phyloP scores from a whole-genome alignment of 1,284 basidiomycete genomes.

The Phaffia rhodozyma region DNA sequence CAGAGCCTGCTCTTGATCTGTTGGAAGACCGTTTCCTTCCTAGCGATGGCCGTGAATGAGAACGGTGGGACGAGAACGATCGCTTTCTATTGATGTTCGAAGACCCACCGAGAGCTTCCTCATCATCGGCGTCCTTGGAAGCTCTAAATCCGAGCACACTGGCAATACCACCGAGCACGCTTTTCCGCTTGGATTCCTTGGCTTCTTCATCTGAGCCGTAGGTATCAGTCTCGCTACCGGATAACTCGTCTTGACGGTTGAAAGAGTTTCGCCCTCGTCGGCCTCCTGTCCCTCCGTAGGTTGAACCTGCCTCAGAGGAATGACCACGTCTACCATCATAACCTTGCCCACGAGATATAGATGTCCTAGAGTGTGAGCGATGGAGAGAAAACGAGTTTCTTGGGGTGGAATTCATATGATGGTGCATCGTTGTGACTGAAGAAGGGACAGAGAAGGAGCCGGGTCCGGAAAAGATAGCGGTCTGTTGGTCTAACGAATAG shows the following conservation, averaged over 20 bases:
- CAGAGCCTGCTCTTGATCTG: constrained; percentile 13
- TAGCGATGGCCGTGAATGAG: constrained; percentile 8
- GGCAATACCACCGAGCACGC: constrained; percentile 12
- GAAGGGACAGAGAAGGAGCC: constrained; percentile 15
- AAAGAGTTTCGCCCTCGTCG: constrained; percentile 6
- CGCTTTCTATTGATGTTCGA: neutral
- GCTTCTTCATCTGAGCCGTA: constrained; percentile 2
- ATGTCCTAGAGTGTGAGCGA: constrained; percentile 3
- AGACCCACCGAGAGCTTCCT: constrained; percentile 8
- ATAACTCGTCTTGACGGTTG: neutral
- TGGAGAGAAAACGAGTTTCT: constrained; percentile 6
- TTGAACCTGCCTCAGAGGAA: neutral
- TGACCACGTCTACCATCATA: constrained; percentile 1
- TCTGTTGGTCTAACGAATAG: constrained; percentile 4
- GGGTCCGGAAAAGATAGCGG: constrained; percentile 18
- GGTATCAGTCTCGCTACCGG: neutral
- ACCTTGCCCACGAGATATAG: constrained; percentile 1
- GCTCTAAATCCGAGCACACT: constrained; percentile 16
- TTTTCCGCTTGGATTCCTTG: neutral
- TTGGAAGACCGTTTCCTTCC: constrained; percentile 5
- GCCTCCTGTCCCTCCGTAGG: neutral
- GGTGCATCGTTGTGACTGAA: constrained; percentile 19
- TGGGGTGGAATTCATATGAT: neutral
- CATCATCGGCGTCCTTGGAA: constrained; percentile 5
- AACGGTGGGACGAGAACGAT: constrained; percentile 11